These are phyloP conservation scores for Auricularia sp. DNA, from an alignment of 768 basidiomycete genomes.

Conservation along the genomic window DNA sequence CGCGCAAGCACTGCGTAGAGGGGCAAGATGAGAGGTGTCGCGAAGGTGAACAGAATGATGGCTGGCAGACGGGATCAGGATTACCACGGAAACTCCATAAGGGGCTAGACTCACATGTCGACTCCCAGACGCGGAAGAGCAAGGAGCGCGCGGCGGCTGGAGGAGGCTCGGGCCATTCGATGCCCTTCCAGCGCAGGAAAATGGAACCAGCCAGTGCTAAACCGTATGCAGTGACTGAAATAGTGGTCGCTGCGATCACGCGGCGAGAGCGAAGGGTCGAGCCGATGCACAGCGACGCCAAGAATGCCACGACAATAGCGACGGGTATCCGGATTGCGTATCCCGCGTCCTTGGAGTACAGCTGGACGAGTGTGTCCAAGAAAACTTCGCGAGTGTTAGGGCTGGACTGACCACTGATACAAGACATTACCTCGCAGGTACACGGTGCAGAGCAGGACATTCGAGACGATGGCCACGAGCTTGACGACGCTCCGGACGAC, in stretches of 20 bases:
- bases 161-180: background rate
- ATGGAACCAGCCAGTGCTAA: background rate
- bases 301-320: slow-evolving; percentile 31
- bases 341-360: background rate
- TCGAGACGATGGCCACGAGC: slow-evolving; percentile 33
- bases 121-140: background rate
- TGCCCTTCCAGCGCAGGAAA: background rate
- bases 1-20: background rate
- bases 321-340: slow-evolving; percentile 27
- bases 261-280: slow-evolving; percentile 42
- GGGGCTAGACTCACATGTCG: background rate
- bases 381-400: slow-evolving; percentile 19
- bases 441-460: slow-evolving; percentile 44
- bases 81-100: background rate
- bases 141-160: background rate
- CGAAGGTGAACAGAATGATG: background rate
- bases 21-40: slow-evolving; percentile 3
- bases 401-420: slow-evolving; percentile 19
- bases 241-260: background rate
- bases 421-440: slow-evolving; percentile 48
- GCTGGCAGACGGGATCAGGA: background rate
- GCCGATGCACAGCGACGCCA: slow-evolving; percentile 41
- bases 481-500: slow-evolving; percentile 38
- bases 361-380: slow-evolving; percentile 23
- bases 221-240: background rate